Evolutionary conservation across 192 early-diverging fungal species (phyloP), one percentile per base, ranked within the genome.

Genomic region (Podila clonocystis): DNA sequence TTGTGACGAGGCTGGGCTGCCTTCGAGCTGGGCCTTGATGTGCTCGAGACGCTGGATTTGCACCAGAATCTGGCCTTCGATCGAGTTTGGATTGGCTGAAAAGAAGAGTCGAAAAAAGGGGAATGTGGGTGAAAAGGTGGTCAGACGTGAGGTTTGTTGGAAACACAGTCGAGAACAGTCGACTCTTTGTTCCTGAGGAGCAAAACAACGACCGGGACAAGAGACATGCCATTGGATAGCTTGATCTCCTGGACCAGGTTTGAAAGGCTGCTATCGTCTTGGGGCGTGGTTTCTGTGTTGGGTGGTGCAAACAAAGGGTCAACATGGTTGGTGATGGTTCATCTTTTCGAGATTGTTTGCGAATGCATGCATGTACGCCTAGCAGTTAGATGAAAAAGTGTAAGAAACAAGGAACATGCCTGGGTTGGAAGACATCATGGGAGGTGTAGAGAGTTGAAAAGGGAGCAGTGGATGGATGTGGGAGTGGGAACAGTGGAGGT

Each of bases 211-310:
- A 26, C 5, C 9, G 24, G 26, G 52, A 30, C 6, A 45, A 36
- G 36, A 60, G 68, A 67, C 48, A n/a, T 58, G 45, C 7, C 60
- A 45, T 55, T 55, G 6, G 62, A 49, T 12, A 76, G 55, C 63
- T 36, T 69, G 62, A 76, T 65, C 49, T 76, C 65, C 48, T 76
- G 74, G 45, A 76, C 74, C 36, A 76, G 63, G 45, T 34, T 50
- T 2, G 63, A 48, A 19, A 76, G 69, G 48, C 26, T 6, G 22
- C 62, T 67, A 26, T 76, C 67, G 63, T 76, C 74, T 45, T 76
- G 74, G 13, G 74, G 52, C 2, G 67, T 19, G 55, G 33, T 6
- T 60, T 76, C 74, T 76, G 34, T 45, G 3, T 30, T 17, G 48
- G 22, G 19, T 24, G 4, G 24, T 38, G 34, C 9, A 45, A 12